These are phyloP conservation scores for Amoeboaphelidium protococcarum DNA, from an alignment of 371 early-diverging fungal genomes.

Conservation along the genomic window DNA sequence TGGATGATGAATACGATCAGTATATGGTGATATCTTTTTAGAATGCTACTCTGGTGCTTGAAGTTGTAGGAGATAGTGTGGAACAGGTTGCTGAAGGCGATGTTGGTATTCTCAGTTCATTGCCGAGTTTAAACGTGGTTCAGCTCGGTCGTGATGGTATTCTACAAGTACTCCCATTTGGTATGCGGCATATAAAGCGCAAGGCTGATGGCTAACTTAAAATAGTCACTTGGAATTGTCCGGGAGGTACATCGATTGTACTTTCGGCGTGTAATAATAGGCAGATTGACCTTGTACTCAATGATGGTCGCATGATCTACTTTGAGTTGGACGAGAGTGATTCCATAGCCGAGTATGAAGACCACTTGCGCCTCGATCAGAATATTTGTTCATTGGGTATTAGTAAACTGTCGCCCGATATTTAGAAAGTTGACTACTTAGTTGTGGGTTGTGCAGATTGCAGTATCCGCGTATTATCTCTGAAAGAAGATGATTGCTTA, in stretches of 20 bases:
- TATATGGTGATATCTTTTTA: constrained; percentile 79
- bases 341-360: constrained; percentile 61
- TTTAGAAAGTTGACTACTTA: no score
- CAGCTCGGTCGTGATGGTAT: constrained; percentile 63
- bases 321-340: constrained; percentile 72
- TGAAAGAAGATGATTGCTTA: constrained; percentile 50
- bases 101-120: constrained; percentile 45
- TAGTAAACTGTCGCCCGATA: no score
- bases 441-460: constrained; percentile 77
- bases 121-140: constrained; percentile 51
- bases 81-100: constrained; percentile 81
- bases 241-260: constrained; percentile 32
- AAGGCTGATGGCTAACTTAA: constrained; percentile 25
- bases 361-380: constrained; percentile 40
- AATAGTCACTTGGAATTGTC: constrained; percentile 80
- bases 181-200: constrained; percentile 51
- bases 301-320: constrained; percentile 58
- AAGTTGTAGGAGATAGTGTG: constrained; percentile 79
- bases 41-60: constrained; percentile 70
- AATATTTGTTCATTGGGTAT: constrained; percentile 46
- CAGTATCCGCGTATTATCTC: constrained; percentile 61
- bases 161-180: constrained; percentile 67
- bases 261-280: constrained; percentile 55
- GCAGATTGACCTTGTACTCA: constrained; percentile 54
- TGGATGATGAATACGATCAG: constrained; percentile 36